Conservation (phyloP, 495 filamentous ascomycete genomes). For the Aspergillus leporis region DNA sequence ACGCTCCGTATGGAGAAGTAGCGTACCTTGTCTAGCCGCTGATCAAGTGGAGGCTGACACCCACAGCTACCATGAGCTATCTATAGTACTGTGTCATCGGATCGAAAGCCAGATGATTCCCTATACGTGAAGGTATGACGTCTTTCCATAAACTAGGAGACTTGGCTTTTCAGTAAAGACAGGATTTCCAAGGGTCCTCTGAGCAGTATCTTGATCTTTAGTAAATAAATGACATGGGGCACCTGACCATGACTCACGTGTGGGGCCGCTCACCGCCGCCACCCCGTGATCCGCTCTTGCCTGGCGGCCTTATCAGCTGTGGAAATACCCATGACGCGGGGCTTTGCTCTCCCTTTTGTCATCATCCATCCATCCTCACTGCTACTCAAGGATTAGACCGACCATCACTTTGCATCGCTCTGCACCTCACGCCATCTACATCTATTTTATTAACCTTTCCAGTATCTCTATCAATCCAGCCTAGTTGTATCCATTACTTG, state of each 20-base stretch:
- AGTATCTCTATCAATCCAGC: constrained; percentile 4
- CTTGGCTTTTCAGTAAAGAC: not conserved
- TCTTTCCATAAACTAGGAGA: not conserved
- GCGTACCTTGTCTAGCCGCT: constrained; percentile 15
- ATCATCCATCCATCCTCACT: constrained; percentile 20
- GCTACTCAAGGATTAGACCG: constrained; percentile 15
- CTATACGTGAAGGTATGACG: not conserved
- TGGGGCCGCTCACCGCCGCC: constrained; percentile 37
- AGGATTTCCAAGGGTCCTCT: not conserved
- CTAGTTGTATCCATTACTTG: constrained; percentile 22
- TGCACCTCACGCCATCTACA: constrained; percentile 10
- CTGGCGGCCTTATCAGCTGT: constrained; percentile 24
- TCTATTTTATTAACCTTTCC: constrained; percentile 7
- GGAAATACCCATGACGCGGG: constrained; percentile 30
- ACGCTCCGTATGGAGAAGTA: not conserved
- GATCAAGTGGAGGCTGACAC: constrained; percentile 25
- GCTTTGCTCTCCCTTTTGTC: constrained; percentile 23
- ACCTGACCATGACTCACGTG: constrained; percentile 28
- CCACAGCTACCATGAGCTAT: not conserved
- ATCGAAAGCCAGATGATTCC: not conserved
- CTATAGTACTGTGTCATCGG: not conserved
- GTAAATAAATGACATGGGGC: not conserved
- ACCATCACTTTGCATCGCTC: constrained; percentile 15
- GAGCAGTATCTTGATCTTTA: not conserved
- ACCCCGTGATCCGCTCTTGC: constrained; percentile 30